Base-by-base conservation (phyloP, 805 yeast species). In the Yamadazyma takamatsuzukensis region DNA sequence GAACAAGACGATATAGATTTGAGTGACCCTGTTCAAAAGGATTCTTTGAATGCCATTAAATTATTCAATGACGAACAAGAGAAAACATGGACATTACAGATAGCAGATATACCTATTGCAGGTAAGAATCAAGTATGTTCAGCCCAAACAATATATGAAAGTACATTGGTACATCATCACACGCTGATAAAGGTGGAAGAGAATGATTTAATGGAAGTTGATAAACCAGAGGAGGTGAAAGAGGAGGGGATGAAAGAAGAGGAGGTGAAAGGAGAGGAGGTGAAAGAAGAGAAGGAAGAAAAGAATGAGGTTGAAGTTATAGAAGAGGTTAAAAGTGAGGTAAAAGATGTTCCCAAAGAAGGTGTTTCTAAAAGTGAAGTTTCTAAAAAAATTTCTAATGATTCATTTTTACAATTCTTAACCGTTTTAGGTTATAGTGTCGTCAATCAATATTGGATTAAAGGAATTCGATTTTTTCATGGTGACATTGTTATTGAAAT, bases 31-130 rank as follows among this genome's bases (percentile, higher is more conserved):
- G 27, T 59, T 4, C 12, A 53, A 11, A 38, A 43, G 12, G 54
- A 41, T 23, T n/a, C 32, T 8, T 40, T 56, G 5, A 41, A 51
- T 22, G 64, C 57, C 12, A 56, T 48, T 21, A 47, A 60, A 26
- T 46, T 64, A 15, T 64, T 66, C 35, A 44, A 46, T 19, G 33
- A 37, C 2, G 13, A 15, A 10, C 30, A 16, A 37, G 41, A 47
- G 41, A 36, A 64, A 47, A 41, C 59, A 25, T 83, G 89, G 90
- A 70, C 80, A 1, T 47, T 83, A 6, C 83, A 76, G 44, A 64
- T 78, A 16, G 64, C 76, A 4, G 94, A 84, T 55, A 80, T 84
- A 9, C 93, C 93, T 2, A 74, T 80, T 5, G 89, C 86, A 7
- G 90, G 90, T 3, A 58, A 70, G 74, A 48, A 71, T 73, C 53